These are phyloP conservation scores for Alternaria tenuissima DNA, from an alignment of 2,329 filamentous ascomycete species.

Conservation along the genomic window DNA sequence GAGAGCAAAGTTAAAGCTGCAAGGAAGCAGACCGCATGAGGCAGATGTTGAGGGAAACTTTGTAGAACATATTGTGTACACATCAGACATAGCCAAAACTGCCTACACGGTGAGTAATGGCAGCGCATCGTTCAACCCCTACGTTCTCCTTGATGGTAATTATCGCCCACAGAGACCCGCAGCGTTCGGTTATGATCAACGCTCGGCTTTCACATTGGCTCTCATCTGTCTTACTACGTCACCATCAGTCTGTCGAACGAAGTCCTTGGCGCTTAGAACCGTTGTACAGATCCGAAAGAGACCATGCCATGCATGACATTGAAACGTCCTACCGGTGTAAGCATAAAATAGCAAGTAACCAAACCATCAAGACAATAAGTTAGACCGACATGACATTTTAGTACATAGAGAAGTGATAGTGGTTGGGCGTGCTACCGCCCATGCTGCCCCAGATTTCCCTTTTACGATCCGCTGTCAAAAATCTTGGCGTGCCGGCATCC, in stretches of 20 bases:
- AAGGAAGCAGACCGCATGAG: constrained; percentile 28
- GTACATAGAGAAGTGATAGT: not conserved
- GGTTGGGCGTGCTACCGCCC: not conserved
- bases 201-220: not conserved
- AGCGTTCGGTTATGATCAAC: not conserved
- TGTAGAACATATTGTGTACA: constrained; percentile 9
- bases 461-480: not conserved
- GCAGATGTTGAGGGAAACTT: not conserved
- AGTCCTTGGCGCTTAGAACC: not conserved
- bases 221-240: not conserved
- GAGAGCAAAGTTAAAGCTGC: constrained; percentile 34
- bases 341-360: not conserved
- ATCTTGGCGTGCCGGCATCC: not conserved
- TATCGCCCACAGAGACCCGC: not conserved
- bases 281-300: not conserved
- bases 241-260: not conserved
- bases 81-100: not conserved
- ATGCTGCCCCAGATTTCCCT: not conserved
- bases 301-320: not conserved
- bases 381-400: not conserved
- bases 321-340: not conserved
- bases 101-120: not conserved
- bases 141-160: not conserved
- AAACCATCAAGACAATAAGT: not conserved
- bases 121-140: not conserved